Conservation (phyloP, 2,329 filamentous ascomycete genomes). For the Sclerotinia subarctica region DNA sequence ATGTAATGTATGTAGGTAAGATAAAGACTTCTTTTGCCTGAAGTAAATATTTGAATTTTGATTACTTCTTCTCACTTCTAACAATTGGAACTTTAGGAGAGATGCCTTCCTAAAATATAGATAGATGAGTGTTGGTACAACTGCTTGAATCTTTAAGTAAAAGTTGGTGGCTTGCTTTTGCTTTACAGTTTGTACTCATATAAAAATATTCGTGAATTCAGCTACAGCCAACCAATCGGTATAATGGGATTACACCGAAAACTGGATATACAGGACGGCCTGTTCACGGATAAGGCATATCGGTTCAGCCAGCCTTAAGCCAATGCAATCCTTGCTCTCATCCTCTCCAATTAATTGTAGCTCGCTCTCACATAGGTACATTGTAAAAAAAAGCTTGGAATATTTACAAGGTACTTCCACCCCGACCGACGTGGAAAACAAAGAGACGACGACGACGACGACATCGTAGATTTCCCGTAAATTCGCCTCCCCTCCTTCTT, state of each 20-base stretch:
- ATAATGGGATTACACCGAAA: constrained; percentile 11
- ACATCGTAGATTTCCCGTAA: neutral
- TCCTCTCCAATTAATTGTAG: constrained; percentile 5
- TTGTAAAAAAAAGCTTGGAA: constrained; percentile 6
- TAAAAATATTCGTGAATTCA: constrained; percentile 16
- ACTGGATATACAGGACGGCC: neutral
- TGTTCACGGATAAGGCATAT: constrained; percentile 13
- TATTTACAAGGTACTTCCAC: constrained; percentile 15
- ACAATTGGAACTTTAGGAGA: neutral
- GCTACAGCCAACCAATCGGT: constrained; percentile 19
- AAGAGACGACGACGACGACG: constrained; percentile 7
- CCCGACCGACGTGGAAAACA: constrained; percentile 14
- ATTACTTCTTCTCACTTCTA: neutral
- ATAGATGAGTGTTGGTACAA: neutral
- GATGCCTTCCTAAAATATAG: neutral
- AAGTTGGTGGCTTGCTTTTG: neutral
- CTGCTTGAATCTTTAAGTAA: neutral
- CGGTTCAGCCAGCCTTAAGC: neutral
- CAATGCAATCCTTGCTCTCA: constrained; percentile 11
- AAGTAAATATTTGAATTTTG: neutral
- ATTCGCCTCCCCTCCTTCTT: neutral
- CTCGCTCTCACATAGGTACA: neutral
- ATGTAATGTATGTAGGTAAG: neutral
- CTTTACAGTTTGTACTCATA: constrained; percentile 1
- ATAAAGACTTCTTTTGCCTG: constrained; percentile 12